phyloP scores from a whole-genome alignment of 768 basidiomycete species.

The Exidia glandulosa region DNA sequence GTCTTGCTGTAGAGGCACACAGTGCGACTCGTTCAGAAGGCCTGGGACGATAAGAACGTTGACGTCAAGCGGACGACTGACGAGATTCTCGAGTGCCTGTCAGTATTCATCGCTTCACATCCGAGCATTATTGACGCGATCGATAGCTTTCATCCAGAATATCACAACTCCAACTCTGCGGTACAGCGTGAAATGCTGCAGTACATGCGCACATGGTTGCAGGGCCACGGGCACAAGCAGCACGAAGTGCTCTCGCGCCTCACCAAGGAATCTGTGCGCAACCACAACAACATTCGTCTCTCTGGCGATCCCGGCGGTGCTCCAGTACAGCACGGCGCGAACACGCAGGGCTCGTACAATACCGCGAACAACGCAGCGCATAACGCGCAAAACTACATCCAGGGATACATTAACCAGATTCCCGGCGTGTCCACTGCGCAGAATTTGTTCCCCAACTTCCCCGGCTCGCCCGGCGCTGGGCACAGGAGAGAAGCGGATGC shows the following conservation, averaged over 20 bases:
- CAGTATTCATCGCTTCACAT: conserved; percentile 12
- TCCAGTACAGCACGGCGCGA: conserved; percentile 32
- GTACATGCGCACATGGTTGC: conserved; percentile 52
- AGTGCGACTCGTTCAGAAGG: conserved; percentile 58
- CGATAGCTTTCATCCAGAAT: conserved; percentile 73
- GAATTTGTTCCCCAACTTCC: conserved; percentile 19
- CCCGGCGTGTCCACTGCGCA: conserved; percentile 38
- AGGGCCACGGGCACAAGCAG: conserved; percentile 36
- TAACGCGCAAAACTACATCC: conserved; percentile 36
- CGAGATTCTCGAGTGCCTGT: conserved; percentile 60
- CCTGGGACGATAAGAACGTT: conserved; percentile 65
- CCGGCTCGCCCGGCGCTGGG: conserved; percentile 13
- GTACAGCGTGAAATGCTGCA: conserved; percentile 71
- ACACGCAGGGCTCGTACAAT: not conserved
- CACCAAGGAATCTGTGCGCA: conserved; percentile 52
- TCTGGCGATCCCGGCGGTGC: conserved; percentile 38
- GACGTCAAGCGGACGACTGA: conserved; percentile 48
- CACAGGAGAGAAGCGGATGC: conserved; percentile 7
- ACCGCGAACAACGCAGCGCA: conserved; percentile 38
- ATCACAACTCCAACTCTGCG: conserved; percentile 50
- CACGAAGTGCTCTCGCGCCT: conserved; percentile 44
- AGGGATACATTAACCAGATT: conserved; percentile 34
- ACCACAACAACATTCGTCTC: conserved; percentile 58
- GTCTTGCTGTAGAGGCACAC: conserved; percentile 38
- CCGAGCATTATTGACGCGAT: not conserved